Conservation (phyloP, 345 rosid genomes). For the Populus pruinosa region DNA sequence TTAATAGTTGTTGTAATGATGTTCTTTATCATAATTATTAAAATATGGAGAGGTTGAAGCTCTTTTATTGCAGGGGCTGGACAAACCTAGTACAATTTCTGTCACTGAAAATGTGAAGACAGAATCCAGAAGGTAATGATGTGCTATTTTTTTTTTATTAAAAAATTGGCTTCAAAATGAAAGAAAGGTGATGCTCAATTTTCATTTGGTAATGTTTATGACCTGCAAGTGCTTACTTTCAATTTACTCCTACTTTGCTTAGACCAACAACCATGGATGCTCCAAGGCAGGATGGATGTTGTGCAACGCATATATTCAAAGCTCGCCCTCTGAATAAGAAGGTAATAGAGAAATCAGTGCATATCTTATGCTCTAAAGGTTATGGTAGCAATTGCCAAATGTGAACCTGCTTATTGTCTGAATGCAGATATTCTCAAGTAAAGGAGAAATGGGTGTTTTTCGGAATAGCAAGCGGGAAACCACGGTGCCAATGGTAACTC, state of each 20-base stretch:
- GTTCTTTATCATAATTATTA: background rate
- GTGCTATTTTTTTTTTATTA: background rate
- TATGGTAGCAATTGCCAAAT: background rate
- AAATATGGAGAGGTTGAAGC: background rate
- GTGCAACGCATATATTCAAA: constrained; percentile 42
- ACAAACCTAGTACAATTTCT: constrained; percentile 32
- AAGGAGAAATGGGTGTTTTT: constrained; percentile 72
- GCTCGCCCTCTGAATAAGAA: constrained; percentile 69
- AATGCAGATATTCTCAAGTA: constrained; percentile 70
- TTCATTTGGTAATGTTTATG: constrained; percentile 3
- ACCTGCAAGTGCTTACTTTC: constrained; percentile 6
- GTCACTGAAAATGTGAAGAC: constrained; percentile 43
- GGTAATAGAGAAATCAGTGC: constrained; percentile 37
- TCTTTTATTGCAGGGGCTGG: constrained; percentile 41
- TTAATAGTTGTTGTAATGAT: background rate
- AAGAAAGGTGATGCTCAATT: background rate
- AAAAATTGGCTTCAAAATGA: background rate
- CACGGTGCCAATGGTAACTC: constrained; percentile 71
- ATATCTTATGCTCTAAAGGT: constrained; percentile 15
- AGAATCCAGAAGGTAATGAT: constrained; percentile 54
- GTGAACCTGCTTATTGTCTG: background rate
- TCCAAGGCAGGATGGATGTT: constrained; percentile 37
- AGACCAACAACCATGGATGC: constrained; percentile 44
- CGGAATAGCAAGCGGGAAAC: constrained; percentile 69
- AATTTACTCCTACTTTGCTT: constrained; percentile 14